Conservation (phyloP, 2,329 filamentous ascomycete species). For the Microsporum canis region DNA sequence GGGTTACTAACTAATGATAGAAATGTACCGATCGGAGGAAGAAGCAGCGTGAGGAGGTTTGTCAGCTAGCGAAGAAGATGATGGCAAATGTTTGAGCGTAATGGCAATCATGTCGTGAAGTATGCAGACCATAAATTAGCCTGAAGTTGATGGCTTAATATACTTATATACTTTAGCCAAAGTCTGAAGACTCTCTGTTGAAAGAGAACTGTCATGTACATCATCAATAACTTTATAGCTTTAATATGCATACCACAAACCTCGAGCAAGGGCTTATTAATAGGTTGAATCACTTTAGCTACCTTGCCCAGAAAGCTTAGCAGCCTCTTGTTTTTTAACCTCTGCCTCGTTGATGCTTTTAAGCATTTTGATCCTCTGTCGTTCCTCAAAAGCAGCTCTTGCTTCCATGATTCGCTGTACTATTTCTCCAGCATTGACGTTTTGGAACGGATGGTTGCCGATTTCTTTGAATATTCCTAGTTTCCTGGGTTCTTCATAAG, state of each 20-base stretch:
- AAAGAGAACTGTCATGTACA: background rate
- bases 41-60: constrained; percentile 15
- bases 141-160: too few relatives aligned
- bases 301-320: background rate
- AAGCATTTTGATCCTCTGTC: constrained; percentile 78
- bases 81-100: constrained; percentile 1
- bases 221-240: background rate
- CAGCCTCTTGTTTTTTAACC: constrained; percentile 42
- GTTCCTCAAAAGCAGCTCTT: constrained; percentile 76
- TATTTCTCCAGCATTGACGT: constrained; percentile 87
- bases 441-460: constrained; percentile 62
- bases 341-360: constrained; percentile 68
- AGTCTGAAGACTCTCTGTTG: background rate
- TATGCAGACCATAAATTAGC: background rate
- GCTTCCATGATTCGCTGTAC: constrained; percentile 82
- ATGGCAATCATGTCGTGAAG: background rate
- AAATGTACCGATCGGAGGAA: constrained; percentile 13
- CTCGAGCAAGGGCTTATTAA: background rate
- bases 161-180: background rate
- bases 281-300: background rate
- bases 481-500: constrained; percentile 66
- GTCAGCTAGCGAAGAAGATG: constrained; percentile 15
- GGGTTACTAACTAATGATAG: constrained; percentile 2
- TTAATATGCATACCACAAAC: background rate
- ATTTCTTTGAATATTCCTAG: constrained; percentile 80